Percentiles rank a stretch among this genome's conserved stretches.
Conservation (phyloP, 2,329 filamentous ascomycete genomes). For the Microcyclospora tardicrescens region DNA sequence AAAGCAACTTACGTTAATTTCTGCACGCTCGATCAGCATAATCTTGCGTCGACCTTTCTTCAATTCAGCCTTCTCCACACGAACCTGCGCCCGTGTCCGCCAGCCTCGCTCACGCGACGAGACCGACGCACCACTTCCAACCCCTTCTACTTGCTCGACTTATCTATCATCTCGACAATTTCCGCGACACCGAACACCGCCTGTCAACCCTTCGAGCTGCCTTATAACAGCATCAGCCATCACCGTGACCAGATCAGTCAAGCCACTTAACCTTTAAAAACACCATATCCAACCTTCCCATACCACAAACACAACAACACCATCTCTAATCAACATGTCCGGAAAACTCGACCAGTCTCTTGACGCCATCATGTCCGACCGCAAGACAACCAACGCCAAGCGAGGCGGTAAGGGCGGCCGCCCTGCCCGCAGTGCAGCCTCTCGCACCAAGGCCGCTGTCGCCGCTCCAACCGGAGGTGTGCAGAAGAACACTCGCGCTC, state of each 20-base stretch:
- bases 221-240: neutral
- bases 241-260: neutral
- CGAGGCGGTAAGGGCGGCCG: constrained; percentile 30
- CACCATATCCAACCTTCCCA: neutral
- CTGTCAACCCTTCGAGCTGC: too few species aligned
- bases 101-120: too few species aligned
- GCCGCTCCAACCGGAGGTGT: constrained; percentile 72
- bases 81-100: too few species aligned
- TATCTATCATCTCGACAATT: too few species aligned
- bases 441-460: constrained; percentile 35
- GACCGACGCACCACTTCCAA: too few species aligned
- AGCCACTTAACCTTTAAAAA: too few species aligned
- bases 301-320: neutral
- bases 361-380: constrained; percentile 86
- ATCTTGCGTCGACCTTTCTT: too few species aligned
- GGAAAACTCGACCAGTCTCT: constrained; percentile 94
- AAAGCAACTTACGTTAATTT: too few species aligned
- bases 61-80: too few species aligned
- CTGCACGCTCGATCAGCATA: too few species aligned
- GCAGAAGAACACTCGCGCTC: constrained; percentile 53
- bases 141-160: too few species aligned
- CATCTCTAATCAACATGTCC: constrained; percentile 47
- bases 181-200: too few species aligned
- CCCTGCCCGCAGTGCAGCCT: constrained; percentile 31
- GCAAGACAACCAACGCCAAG: constrained; percentile 39